Evolutionary conservation across 805 yeast species (phyloP).

Genomic region (Lipomyces kockii): DNA sequence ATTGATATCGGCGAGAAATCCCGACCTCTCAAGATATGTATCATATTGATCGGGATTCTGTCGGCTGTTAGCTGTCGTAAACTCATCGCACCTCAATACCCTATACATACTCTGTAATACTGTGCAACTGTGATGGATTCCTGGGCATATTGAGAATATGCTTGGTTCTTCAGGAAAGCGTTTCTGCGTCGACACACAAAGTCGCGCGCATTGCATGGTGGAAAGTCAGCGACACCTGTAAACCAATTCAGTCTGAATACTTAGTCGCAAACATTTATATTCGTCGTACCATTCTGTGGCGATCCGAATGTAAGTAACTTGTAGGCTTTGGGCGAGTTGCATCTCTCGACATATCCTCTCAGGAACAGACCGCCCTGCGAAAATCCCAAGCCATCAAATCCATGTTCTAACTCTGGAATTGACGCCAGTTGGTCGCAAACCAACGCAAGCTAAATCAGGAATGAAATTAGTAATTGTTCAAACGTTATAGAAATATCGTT

Average conservation of each 20-base stretch:
- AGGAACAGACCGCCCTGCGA: constrained; percentile 85
- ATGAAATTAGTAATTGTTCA: not conserved
- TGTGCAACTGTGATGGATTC: constrained; percentile 69
- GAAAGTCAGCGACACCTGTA: constrained; percentile 58
- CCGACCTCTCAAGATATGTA: constrained; percentile 59
- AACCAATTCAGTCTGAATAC: not conserved
- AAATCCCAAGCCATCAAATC: constrained; percentile 76
- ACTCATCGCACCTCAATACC: not conserved
- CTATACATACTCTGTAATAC: constrained; percentile 57
- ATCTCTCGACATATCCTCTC: constrained; percentile 67
- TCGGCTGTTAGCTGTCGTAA: not conserved
- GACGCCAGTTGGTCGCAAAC: constrained; percentile 61
- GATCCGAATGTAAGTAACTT: constrained; percentile 76
- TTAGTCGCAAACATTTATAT: not conserved
- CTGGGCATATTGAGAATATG: constrained; percentile 65
- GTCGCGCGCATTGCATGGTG: constrained; percentile 54
- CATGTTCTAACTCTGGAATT: constrained; percentile 54
- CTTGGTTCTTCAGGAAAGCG: constrained; percentile 58
- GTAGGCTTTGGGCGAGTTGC: constrained; percentile 53
- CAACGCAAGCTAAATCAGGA: constrained; percentile 44
- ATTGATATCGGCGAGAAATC: constrained; percentile 66
- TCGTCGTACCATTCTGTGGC: constrained; percentile 70
- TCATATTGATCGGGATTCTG: constrained; percentile 58
- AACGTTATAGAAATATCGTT: not conserved
- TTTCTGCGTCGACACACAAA: constrained; percentile 66